Percentiles rank a stretch among this genome's conserved stretches.
Evolutionary conservation across 2,329 filamentous ascomycete species (phyloP).

Genomic region (Diplocarpon mali): DNA sequence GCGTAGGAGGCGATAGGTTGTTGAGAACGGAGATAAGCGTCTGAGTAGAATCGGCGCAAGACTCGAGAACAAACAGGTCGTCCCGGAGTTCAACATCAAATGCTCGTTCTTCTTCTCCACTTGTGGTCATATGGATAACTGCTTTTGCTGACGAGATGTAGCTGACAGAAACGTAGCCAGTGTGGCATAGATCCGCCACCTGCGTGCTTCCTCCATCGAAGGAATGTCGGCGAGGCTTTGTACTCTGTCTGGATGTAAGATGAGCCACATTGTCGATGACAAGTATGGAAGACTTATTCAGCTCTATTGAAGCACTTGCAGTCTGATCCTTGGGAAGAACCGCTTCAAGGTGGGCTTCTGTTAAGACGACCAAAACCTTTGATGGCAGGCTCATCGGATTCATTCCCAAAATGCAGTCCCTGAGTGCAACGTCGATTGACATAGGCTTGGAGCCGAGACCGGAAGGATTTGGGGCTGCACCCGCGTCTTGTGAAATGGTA

Average conservation of each 20-base stretch:
- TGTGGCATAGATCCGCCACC: constrained; percentile 44
- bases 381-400: constrained; percentile 68
- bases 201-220: constrained; percentile 32
- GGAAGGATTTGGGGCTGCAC: neutral
- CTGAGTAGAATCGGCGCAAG: constrained; percentile 93
- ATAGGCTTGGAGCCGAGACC: constrained; percentile 40
- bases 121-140: constrained; percentile 45
- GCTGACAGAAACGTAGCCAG: constrained; percentile 77
- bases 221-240: constrained; percentile 18
- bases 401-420: constrained; percentile 72
- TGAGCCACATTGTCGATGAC: constrained; percentile 64
- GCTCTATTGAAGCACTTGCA: constrained; percentile 51
- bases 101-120: constrained; percentile 48
- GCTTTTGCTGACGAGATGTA: constrained; percentile 75
- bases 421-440: constrained; percentile 62
- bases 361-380: constrained; percentile 69
- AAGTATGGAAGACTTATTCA: constrained; percentile 74
- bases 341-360: constrained; percentile 63
- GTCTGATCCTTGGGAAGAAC: constrained; percentile 53
- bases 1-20: constrained; percentile 70
- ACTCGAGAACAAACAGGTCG: constrained; percentile 81
- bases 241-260: constrained; percentile 18
- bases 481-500: constrained; percentile 5
- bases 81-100: constrained; percentile 75
- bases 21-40: constrained; percentile 73